A percentile compares a stretch with the other conserved stretches of the same genome.
Evolutionary conservation across 1,284 basidiomycete genomes (phyloP).

Genomic region (Agaricales sp.): DNA sequence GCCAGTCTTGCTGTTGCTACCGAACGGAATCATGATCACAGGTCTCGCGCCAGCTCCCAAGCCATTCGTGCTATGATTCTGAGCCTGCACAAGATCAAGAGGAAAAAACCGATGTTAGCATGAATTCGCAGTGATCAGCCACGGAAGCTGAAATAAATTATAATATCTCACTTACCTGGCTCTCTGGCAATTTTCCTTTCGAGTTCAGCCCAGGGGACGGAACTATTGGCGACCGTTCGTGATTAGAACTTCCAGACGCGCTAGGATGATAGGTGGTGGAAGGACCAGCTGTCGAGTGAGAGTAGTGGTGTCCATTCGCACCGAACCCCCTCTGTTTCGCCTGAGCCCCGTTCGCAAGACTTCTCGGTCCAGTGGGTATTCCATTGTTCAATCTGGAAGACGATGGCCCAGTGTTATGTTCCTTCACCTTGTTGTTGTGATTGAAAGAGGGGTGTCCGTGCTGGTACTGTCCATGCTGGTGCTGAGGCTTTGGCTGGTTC

Average conservation of each 20-base stretch:
- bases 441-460: neutral
- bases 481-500: neutral
- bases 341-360: neutral
- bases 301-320: neutral
- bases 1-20: slow-evolving; percentile 8
- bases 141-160: neutral
- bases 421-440: neutral
- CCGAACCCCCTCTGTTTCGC: neutral
- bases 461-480: neutral
- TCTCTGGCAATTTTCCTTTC: neutral
- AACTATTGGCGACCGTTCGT: neutral
- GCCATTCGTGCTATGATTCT: neutral
- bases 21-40: neutral
- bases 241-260: neutral
- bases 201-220: neutral
- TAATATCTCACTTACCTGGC: neutral
- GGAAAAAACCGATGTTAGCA: neutral
- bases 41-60: neutral
- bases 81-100: too few species aligned
- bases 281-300: neutral
- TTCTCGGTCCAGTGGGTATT: neutral
- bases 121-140: neutral
- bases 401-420: neutral
- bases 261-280: neutral
- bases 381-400: neutral